Evolutionary conservation across 2,329 filamentous ascomycete genomes (phyloP).

Genomic region (Aspergillus chevalieri): DNA sequence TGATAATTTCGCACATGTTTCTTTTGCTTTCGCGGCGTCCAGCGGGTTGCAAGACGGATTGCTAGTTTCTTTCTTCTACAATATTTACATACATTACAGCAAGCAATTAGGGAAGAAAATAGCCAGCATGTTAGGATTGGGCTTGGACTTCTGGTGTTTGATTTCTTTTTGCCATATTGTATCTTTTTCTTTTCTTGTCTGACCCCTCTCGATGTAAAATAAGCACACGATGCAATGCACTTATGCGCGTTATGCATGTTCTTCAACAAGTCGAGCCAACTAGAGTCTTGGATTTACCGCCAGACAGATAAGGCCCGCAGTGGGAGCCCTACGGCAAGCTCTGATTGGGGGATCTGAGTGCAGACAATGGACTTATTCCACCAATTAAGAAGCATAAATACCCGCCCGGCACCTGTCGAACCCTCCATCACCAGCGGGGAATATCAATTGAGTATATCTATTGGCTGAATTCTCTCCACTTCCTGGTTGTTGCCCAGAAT

Average conservation of each 20-base stretch:
- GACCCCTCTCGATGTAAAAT: background rate
- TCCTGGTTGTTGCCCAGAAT: slow-evolving; percentile 2
- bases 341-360: background rate
- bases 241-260: background rate
- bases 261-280: no score
- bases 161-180: background rate
- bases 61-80: slow-evolving; percentile 4
- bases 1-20: background rate
- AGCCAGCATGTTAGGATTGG: background rate
- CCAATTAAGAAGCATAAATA: background rate
- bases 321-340: background rate
- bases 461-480: background rate
- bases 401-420: background rate
- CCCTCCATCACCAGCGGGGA: background rate
- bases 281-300: no score
- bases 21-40: slow-evolving; percentile 18
- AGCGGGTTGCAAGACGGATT: slow-evolving; percentile 12
- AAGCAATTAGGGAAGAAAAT: background rate
- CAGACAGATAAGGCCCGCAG: no score
- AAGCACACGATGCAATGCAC: no score
- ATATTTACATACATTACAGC: slow-evolving; percentile 2
- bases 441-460: background rate
- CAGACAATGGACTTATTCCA: background rate
- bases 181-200: background rate
- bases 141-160: background rate